phyloP scores from a whole-genome alignment of 2,329 filamentous ascomycete species.

The Trichoderma sp. region DNA sequence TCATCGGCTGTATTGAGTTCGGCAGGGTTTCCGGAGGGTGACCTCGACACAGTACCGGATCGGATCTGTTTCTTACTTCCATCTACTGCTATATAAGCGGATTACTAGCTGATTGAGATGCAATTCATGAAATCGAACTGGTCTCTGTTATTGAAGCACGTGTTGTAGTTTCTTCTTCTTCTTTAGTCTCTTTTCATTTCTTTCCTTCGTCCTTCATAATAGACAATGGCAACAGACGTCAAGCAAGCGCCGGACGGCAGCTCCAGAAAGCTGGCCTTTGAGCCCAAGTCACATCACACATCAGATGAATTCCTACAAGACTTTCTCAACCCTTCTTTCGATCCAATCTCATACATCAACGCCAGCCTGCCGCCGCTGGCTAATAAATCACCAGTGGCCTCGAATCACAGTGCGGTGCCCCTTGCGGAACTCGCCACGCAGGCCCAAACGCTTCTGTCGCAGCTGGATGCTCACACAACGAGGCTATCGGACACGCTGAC shows the following conservation, averaged over 20 bases:
- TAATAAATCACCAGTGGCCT: conserved; percentile 34
- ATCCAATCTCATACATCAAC: conserved; percentile 84
- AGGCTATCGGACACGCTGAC: conserved; percentile 78
- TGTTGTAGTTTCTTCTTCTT: neutral
- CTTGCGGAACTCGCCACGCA: conserved; percentile 76
- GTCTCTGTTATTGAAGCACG: neutral
- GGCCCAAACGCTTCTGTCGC: conserved; percentile 79
- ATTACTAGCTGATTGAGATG: neutral
- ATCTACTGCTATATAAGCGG: neutral
- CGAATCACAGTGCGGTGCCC: conserved; percentile 44
- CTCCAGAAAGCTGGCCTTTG: conserved; percentile 34
- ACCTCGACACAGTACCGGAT: neutral
- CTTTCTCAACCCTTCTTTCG: conserved; percentile 75
- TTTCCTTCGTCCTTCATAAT: neutral
- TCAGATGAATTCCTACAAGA: conserved; percentile 69
- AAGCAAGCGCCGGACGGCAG: conserved; percentile 45
- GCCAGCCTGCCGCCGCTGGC: conserved; percentile 67
- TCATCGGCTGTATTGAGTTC: conserved; percentile 30
- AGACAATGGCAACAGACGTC: conserved; percentile 44
- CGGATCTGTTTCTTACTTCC: neutral
- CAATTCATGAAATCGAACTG: neutral
- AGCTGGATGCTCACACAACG: conserved; percentile 84
- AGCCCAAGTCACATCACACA: conserved; percentile 59
- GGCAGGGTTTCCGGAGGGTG: neutral
- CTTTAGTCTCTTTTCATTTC: neutral